phyloP scores from a whole-genome alignment of 164 flowering plant genomes.

The Magnolia sinica region DNA sequence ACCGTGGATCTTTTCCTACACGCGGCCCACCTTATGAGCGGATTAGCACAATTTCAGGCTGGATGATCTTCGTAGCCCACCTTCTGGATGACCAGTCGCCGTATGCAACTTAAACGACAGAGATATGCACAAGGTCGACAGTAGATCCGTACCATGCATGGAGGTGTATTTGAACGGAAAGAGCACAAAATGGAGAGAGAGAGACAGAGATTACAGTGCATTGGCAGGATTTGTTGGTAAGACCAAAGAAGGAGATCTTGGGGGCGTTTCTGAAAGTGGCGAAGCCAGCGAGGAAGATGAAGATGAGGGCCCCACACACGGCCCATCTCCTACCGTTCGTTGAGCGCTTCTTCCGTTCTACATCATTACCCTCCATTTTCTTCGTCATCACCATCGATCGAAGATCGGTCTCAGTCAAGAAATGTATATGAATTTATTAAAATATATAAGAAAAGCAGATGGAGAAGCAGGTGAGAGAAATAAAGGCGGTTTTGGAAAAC shows the following conservation, averaged over 20 bases:
- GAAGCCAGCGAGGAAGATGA: slow-evolving; percentile 14
- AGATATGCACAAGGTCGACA: too few relatives aligned
- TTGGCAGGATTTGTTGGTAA: slow-evolving; percentile 12
- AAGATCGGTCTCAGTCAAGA: background rate
- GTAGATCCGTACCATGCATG: background rate
- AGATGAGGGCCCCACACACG: slow-evolving; percentile 13
- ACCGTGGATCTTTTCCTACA: too few relatives aligned
- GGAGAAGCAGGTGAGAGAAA: background rate
- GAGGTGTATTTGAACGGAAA: background rate
- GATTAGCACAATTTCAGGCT: too few relatives aligned
- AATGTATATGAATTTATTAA: background rate
- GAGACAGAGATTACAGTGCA: slow-evolving; percentile 9
- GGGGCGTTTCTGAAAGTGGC: slow-evolving; percentile 14
- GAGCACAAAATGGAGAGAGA: background rate
- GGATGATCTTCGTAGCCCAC: too few relatives aligned
- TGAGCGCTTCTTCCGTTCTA: background rate
- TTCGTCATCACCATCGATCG: background rate
- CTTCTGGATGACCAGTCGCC: too few relatives aligned
- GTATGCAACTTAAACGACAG: too few relatives aligned
- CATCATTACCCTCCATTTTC: background rate
- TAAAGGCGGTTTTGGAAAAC: background rate
- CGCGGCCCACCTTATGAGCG: too few relatives aligned
- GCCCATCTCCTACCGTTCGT: slow-evolving; percentile 14
- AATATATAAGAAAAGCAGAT: too few relatives aligned
- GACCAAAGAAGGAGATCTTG: slow-evolving; percentile 18